phyloP scores from a whole-genome alignment of 228 moss, liverwort and hornwort species.

The Sphagnum fallax region DNA sequence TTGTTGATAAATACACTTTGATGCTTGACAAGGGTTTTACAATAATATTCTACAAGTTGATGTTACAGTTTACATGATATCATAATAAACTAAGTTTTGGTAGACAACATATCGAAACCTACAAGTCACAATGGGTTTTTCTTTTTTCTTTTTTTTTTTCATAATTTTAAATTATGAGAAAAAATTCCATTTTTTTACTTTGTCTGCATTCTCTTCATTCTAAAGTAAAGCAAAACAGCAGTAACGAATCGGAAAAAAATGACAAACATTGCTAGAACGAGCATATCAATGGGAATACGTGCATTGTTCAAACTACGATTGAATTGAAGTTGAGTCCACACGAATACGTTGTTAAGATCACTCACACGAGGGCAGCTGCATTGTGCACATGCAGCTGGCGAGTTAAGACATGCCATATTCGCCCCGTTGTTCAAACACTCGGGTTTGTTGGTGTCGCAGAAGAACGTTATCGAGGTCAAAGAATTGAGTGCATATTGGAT shows the following conservation, averaged over 20 bases:
- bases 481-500: conserved; percentile 66
- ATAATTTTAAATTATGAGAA: too few relatives aligned
- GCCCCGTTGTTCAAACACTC: conserved; percentile 57
- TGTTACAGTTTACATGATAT: too few relatives aligned
- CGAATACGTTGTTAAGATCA: conserved; percentile 44
- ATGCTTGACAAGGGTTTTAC: too few relatives aligned
- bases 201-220: too few relatives aligned
- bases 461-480: conserved; percentile 66
- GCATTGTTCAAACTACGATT: conserved; percentile 52
- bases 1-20: too few relatives aligned
- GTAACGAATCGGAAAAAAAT: conserved; percentile 46
- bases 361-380: conserved; percentile 64
- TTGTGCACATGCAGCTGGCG: conserved; percentile 37
- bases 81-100: too few relatives aligned
- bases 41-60: too few relatives aligned
- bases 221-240: not conserved
- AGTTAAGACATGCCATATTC: conserved; percentile 43
- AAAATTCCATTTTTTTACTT: too few relatives aligned
- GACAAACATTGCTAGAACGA: conserved; percentile 41
- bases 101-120: too few relatives aligned
- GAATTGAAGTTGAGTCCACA: conserved; percentile 42
- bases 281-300: conserved; percentile 40
- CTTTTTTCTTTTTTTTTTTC: too few relatives aligned
- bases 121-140: too few relatives aligned
- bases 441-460: conserved; percentile 58